Evolutionary conservation across 805 yeast genomes (phyloP), one percentile per base, ranked within the genome.

Genomic region (Candida golubevii): DNA sequence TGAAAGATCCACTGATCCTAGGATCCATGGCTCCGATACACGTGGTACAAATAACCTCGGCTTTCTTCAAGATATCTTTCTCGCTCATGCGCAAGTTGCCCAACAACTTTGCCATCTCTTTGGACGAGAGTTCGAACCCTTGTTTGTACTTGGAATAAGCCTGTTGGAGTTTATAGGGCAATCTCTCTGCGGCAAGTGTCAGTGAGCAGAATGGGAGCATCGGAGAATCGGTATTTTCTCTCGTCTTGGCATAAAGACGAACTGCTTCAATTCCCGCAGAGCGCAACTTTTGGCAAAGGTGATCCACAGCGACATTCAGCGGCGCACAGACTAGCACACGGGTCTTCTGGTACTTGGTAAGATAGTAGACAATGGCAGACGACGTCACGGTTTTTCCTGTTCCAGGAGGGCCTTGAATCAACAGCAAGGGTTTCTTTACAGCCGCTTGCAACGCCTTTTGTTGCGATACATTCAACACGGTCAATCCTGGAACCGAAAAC

Each of bases 351-450:
- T 82, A 58, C 46, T 79, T 78, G 3, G 81, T 72, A 42, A 88
- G 67, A 56, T 88, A 96, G 54, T 86, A 83, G 28, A 89, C 78
- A 46, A 90, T 86, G 0, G 95, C 83, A 1, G 96, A 91, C 0
- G 96, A 88, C 0, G 96, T 89, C 12, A 88, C 95, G 0, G 97
- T 90, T 60, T 90, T 90, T 61, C 97, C 97, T 0, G 97, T 90
- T 14, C 76, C 76, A 4, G 97, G 97, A 8, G 97, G 97, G 13
- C 97, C 97, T 62, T 90, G 97, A 41, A 54, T 54, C 42, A 54
- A 45, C 42, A 47, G 42, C 33, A 54, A 49, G 9, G 57, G 57
- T 31, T 39, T 41, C 23, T 42, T 29, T 8, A 53, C 46, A 26
- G 55, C 57, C 18, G 50, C 33, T 18, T 41, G 71, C 26, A 90